phyloP scores from a whole-genome alignment of 805 yeast species.

The Kuraishia cidri region DNA sequence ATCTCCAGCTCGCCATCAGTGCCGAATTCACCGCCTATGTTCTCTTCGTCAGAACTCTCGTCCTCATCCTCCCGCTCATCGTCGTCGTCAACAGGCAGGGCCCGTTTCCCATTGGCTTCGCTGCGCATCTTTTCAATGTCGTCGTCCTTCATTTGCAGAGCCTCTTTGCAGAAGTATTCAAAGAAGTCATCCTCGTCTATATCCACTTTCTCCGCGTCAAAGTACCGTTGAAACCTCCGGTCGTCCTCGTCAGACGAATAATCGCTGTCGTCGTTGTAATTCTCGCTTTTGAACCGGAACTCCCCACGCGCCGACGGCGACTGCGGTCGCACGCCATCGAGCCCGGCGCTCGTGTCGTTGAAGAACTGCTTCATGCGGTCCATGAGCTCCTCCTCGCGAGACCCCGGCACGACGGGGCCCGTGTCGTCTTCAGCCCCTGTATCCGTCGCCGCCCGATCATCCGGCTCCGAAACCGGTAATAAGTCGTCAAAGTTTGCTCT shows the following conservation, averaged over 20 bases:
- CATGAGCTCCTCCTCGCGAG: no score
- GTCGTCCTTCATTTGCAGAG: conserved; percentile 35
- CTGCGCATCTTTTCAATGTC: conserved; percentile 24
- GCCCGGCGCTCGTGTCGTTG: no score
- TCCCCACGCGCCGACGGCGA: no score
- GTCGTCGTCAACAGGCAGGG: not conserved
- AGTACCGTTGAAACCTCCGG: conserved; percentile 10
- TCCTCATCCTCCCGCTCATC: not conserved
- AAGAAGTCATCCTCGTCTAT: conserved; percentile 66
- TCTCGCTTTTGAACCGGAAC: conserved; percentile 10
- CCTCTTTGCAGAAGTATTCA: conserved; percentile 51
- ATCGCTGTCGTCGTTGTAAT: conserved; percentile 12
- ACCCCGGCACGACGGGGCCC: no score
- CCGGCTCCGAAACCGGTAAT: no score
- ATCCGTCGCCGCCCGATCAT: no score
- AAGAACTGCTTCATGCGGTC: no score
- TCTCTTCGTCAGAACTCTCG: not conserved
- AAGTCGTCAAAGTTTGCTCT: no score
- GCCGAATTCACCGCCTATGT: no score
- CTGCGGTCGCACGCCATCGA: no score
- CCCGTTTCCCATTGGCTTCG: not conserved
- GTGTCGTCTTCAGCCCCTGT: no score
- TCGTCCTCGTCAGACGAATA: conserved; percentile 12
- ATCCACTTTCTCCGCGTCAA: conserved; percentile 25
- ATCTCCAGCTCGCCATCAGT: no score